These are phyloP conservation scores for Cotoneaster glaucophyllus DNA, from an alignment of 306 rosid genomes.

Conservation along the genomic window DNA sequence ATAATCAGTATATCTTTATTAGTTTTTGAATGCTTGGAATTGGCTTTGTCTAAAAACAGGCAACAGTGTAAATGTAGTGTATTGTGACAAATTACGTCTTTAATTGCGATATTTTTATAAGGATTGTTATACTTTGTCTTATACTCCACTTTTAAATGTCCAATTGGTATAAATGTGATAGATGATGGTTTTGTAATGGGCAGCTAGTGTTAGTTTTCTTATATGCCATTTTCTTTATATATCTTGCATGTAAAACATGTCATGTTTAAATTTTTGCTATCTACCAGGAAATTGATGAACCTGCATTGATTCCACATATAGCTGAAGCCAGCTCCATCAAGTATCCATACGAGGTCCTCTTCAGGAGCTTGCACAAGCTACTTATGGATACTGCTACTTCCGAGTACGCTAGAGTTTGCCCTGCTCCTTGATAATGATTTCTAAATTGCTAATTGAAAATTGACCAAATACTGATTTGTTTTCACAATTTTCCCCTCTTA, in stretches of 20 bases:
- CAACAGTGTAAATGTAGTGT: neutral
- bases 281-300: slow-evolving; percentile 76
- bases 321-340: slow-evolving; percentile 82
- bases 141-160: neutral
- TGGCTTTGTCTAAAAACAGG: neutral
- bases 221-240: neutral
- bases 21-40: neutral
- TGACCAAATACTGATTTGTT: slow-evolving; percentile 5
- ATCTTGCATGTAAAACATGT: neutral
- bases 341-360: slow-evolving; percentile 83
- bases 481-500: slow-evolving; percentile 16
- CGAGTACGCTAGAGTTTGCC: slow-evolving; percentile 49
- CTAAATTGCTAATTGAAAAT: slow-evolving; percentile 3
- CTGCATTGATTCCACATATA: slow-evolving; percentile 84
- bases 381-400: slow-evolving; percentile 91
- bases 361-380: slow-evolving; percentile 89
- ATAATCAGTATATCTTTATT: neutral
- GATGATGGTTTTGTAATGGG: neutral
- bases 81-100: neutral
- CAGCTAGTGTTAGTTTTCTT: neutral
- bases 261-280: slow-evolving; percentile 11
- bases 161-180: neutral
- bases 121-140: neutral
- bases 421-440: slow-evolving; percentile 14
- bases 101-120: neutral